Conservation (phyloP, 257 asterid species). For the Linaria vulgaris region DNA sequence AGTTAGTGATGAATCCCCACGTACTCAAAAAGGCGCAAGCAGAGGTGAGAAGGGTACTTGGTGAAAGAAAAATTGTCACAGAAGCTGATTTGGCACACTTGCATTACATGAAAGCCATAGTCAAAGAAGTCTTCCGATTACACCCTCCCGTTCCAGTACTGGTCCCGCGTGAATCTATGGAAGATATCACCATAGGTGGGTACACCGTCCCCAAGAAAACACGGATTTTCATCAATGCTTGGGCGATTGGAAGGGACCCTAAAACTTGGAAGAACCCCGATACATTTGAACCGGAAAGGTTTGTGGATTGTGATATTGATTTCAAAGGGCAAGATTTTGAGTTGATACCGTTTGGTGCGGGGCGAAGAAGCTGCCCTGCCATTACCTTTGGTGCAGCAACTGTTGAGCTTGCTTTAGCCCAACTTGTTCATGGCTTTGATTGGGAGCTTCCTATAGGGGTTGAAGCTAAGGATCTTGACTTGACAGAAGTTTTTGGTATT, state of each 20-base stretch:
- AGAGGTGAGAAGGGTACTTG: conserved; percentile 44
- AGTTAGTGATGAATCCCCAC: conserved; percentile 44
- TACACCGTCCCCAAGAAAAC: conserved; percentile 41
- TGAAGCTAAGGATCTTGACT: conserved; percentile 40
- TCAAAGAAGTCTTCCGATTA: conserved; percentile 52
- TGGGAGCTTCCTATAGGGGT: conserved; percentile 59
- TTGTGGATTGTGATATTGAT: conserved; percentile 46
- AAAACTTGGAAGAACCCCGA: conserved; percentile 50
- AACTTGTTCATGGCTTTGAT: conserved; percentile 58
- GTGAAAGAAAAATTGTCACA: conserved; percentile 33
- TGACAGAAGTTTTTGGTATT: conserved; percentile 62
- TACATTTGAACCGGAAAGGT: conserved; percentile 46
- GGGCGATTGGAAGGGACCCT: conserved; percentile 61
- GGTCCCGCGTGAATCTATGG: conserved; percentile 56
- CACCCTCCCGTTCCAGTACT: conserved; percentile 57
- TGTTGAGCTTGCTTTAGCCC: conserved; percentile 58
- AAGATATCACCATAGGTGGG: conserved; percentile 37
- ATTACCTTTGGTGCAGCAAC: conserved; percentile 42
- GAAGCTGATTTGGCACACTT: conserved; percentile 45
- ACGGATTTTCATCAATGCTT: conserved; percentile 49
- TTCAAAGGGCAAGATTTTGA: conserved; percentile 58
- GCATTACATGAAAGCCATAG: conserved; percentile 46
- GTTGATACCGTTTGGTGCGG: conserved; percentile 64
- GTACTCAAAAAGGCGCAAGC: conserved; percentile 42
- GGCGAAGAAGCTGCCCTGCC: conserved; percentile 62